Evolutionary conservation across 176 grass and related monocot species (phyloP).

Genomic region (Phyllostachys edulis): DNA sequence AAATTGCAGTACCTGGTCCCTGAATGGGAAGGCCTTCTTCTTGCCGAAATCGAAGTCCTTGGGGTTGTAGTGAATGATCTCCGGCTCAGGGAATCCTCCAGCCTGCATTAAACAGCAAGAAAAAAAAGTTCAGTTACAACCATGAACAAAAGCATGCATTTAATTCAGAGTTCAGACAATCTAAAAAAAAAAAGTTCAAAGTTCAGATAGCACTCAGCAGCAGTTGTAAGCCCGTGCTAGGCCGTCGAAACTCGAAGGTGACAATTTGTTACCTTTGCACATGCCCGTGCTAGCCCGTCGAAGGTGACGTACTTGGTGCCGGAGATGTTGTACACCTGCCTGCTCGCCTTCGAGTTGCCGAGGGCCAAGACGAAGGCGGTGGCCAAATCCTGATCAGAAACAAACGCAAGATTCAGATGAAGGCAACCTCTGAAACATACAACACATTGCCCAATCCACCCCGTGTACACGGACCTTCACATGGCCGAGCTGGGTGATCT

Average conservation of each 20-base stretch:
- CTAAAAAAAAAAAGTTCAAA: too few relatives aligned
- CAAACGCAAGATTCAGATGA: not conserved
- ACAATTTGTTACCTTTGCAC: conserved; percentile 66
- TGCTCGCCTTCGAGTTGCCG: conserved; percentile 80
- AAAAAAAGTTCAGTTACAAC: not conserved
- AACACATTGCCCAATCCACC: not conserved
- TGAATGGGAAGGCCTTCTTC: conserved; percentile 94
- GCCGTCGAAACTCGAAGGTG: not conserved
- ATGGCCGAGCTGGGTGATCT: conserved; percentile 96
- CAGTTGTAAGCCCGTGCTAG: not conserved
- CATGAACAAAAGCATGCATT: not conserved
- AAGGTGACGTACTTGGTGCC: conserved; percentile 95
- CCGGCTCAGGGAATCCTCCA: conserved; percentile 84
- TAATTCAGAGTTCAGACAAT: too few relatives aligned
- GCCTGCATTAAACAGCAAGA: conserved; percentile 41
- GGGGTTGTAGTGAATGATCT: conserved; percentile 84
- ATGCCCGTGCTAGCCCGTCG: conserved; percentile 84
- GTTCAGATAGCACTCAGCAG: not conserved
- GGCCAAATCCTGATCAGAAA: conserved; percentile 67
- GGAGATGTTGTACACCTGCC: conserved; percentile 96
- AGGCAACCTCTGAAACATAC: not conserved
- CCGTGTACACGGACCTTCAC: conserved; percentile 57
- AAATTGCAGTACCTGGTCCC: conserved; percentile 65
- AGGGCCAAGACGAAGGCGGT: conserved; percentile 62
- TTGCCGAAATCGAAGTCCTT: conserved; percentile 98